A percentile compares a stretch with the other conserved stretches of the same genome.
Conservation (phyloP, 2,329 filamentous ascomycete genomes). For the Chaetomiaceae sp. region DNA sequence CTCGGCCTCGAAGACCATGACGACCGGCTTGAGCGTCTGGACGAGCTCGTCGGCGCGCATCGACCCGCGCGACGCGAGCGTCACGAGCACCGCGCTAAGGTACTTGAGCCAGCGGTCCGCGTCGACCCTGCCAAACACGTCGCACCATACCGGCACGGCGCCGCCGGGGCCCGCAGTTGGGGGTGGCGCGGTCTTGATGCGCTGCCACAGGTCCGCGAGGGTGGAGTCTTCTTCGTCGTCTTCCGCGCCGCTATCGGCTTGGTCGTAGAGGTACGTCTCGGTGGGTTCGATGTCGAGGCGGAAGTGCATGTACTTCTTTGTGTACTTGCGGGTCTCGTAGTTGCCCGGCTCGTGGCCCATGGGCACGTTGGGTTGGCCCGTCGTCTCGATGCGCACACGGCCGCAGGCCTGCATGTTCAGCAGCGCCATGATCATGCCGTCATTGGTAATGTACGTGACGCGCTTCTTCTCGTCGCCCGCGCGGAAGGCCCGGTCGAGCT, state of each 20-base stretch:
- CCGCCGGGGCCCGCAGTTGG: constrained; percentile 39
- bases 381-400: constrained; percentile 48
- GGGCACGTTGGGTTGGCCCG: constrained; percentile 56
- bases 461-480: constrained; percentile 32
- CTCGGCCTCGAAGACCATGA: constrained; percentile 60
- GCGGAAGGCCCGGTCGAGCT: constrained; percentile 53
- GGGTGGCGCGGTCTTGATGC: constrained; percentile 33
- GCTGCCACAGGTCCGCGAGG: constrained; percentile 31
- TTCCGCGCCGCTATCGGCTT: constrained; percentile 28
- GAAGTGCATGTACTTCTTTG: constrained; percentile 62
- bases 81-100: constrained; percentile 57
- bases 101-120: constrained; percentile 59
- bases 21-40: constrained; percentile 49
- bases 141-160: constrained; percentile 66
- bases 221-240: constrained; percentile 37
- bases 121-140: constrained; percentile 59
- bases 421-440: constrained; percentile 63
- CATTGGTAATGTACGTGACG: constrained; percentile 53
- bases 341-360: constrained; percentile 67
- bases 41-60: constrained; percentile 49
- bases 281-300: constrained; percentile 57
- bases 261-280: constrained; percentile 50
- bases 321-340: constrained; percentile 65
- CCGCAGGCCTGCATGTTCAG: constrained; percentile 60
- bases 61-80: constrained; percentile 58